phyloP scores from a whole-genome alignment of 1,284 basidiomycete species.

The Rhodotorula sp. region DNA sequence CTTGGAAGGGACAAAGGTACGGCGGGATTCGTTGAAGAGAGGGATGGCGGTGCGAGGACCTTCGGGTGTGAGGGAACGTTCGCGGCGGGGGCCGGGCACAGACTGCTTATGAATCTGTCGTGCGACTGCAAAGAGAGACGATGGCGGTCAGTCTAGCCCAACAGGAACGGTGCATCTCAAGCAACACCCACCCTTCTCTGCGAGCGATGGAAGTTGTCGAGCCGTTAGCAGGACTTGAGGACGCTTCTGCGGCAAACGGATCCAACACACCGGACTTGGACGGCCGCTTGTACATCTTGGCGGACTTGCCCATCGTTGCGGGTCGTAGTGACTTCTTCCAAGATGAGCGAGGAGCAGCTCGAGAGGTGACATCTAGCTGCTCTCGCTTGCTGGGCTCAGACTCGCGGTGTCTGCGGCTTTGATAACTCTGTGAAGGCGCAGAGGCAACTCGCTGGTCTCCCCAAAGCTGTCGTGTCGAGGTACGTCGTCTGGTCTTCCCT shows the following conservation, averaged over 20 bases:
- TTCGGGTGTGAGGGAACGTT: slow-evolving; percentile 25
- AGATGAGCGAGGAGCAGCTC: too few relatives aligned
- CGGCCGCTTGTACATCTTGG: slow-evolving; percentile 32
- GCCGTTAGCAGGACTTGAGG: not conserved
- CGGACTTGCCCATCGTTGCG: slow-evolving; percentile 26
- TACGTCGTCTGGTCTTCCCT: not conserved
- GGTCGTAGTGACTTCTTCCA: too few relatives aligned
- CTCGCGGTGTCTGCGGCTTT: too few relatives aligned
- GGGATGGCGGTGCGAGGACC: slow-evolving; percentile 16
- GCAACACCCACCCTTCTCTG: slow-evolving; percentile 5
- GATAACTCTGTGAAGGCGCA: not conserved
- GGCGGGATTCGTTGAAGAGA: slow-evolving; percentile 33
- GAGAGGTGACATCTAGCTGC: not conserved
- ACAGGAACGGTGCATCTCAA: too few relatives aligned
- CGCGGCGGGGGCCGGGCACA: not conserved
- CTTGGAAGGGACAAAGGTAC: not conserved
- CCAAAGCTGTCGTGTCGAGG: too few relatives aligned
- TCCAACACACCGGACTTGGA: slow-evolving; percentile 5
- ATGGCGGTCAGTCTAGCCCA: too few relatives aligned
- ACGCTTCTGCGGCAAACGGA: not conserved
- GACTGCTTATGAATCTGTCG: slow-evolving; percentile 20
- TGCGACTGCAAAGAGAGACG: not conserved
- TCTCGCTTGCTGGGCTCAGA: not conserved
- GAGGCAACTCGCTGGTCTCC: not conserved
- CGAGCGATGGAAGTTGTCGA: not conserved